phyloP scores from a whole-genome alignment of 2,329 filamentous ascomycete species.

The Cordyceps tenuipes region DNA sequence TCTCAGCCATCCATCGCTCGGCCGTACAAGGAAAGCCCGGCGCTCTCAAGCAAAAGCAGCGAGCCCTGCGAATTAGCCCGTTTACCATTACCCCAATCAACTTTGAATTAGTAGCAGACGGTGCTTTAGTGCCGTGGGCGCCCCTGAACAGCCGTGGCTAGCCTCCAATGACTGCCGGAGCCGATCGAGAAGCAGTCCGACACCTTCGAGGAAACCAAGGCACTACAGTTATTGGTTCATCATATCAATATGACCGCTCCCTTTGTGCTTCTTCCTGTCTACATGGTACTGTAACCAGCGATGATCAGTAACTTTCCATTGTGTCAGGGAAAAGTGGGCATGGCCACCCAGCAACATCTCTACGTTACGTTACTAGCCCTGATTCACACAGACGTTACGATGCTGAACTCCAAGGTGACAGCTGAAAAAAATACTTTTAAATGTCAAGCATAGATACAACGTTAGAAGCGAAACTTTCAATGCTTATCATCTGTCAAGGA shows the following conservation, averaged over 20 bases:
- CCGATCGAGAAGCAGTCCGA: too few relatives aligned
- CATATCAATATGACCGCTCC: too few relatives aligned
- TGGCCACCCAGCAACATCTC: background rate
- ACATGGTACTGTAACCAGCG: background rate
- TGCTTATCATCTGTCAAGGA: too few relatives aligned
- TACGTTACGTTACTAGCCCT: background rate
- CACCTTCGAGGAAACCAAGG: too few relatives aligned
- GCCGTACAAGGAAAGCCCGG: background rate
- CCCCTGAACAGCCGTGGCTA: too few relatives aligned
- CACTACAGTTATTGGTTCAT: too few relatives aligned
- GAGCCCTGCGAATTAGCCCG: too few relatives aligned
- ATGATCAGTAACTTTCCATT: background rate
- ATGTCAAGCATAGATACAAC: background rate
- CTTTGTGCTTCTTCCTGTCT: too few relatives aligned
- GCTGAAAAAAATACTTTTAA: background rate
- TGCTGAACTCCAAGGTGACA: background rate
- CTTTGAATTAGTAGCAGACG: too few relatives aligned
- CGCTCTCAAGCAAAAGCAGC: background rate
- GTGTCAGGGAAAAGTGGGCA: background rate
- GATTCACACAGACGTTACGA: background rate
- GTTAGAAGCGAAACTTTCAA: background rate
- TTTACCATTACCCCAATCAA: too few relatives aligned
- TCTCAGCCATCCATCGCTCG: background rate
- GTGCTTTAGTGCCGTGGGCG: too few relatives aligned
- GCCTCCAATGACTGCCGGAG: too few relatives aligned